Conservation (phyloP, 164 flowering plant species). For the Vitis amurensis region DNA sequence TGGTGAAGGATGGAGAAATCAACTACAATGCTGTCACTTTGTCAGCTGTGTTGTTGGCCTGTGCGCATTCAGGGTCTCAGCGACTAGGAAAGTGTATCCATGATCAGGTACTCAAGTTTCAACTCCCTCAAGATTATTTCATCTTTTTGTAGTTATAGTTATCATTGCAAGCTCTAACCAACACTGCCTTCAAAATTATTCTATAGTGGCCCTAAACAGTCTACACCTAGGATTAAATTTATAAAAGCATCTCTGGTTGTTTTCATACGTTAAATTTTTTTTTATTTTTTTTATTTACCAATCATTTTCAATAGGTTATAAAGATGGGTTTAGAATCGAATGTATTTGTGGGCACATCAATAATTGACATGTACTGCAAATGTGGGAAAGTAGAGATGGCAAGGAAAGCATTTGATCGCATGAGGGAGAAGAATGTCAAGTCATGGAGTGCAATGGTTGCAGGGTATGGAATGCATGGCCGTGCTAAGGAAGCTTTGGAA, state of each 20-base stretch:
- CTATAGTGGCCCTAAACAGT: no score
- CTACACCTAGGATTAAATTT: no score
- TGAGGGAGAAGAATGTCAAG: slow-evolving; percentile 69
- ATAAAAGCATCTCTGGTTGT: no score
- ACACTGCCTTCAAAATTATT: no score
- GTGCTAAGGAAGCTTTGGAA: slow-evolving; percentile 62
- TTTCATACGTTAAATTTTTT: background rate
- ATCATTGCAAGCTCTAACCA: no score
- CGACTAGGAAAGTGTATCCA: slow-evolving; percentile 69
- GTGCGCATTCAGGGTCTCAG: slow-evolving; percentile 70
- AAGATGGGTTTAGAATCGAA: slow-evolving; percentile 58
- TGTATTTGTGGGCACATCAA: slow-evolving; percentile 75
- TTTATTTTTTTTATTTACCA: background rate
- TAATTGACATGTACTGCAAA: slow-evolving; percentile 91
- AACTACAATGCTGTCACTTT: slow-evolving; percentile 58
- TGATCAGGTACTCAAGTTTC: slow-evolving; percentile 53
- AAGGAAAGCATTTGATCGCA: slow-evolving; percentile 55
- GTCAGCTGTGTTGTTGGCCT: slow-evolving; percentile 71
- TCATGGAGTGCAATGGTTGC: slow-evolving; percentile 88
- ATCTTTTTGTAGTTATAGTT: background rate
- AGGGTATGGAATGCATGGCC: slow-evolving; percentile 87
- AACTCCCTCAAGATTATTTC: background rate
- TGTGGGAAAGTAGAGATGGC: slow-evolving; percentile 74
- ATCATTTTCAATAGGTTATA: slow-evolving; percentile 39
- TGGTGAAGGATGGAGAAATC: slow-evolving; percentile 39